Conservation (phyloP, 495 filamentous ascomycete species). For the Daldinia loculata region DNA sequence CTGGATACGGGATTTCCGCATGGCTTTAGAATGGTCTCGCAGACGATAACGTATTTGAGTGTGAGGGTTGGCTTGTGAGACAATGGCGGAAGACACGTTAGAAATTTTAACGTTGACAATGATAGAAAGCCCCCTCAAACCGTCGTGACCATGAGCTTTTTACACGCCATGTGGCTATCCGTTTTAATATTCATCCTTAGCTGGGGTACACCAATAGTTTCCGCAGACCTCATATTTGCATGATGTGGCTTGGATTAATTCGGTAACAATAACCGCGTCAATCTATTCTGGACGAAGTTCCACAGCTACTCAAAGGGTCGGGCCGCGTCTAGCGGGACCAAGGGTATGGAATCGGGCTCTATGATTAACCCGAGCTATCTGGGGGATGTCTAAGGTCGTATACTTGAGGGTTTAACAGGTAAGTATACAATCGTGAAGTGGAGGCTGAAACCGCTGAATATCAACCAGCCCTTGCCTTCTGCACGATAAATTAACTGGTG, state of each 20-base stretch:
- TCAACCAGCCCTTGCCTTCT: neutral
- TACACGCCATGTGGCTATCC: constrained; percentile 20
- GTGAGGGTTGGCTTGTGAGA: constrained; percentile 16
- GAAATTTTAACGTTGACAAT: neutral
- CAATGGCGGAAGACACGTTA: neutral
- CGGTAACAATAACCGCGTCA: neutral
- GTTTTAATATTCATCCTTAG: constrained; percentile 9
- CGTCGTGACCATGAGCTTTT: neutral
- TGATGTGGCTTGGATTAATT: constrained; percentile 4
- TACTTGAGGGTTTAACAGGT: neutral
- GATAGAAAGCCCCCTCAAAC: neutral
- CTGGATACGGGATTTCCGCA: neutral
- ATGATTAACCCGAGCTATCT: neutral
- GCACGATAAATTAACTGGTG: neutral
- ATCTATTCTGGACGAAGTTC: neutral
- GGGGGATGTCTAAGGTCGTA: neutral
- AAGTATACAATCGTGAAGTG: neutral
- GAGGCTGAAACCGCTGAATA: neutral
- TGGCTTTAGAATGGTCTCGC: neutral
- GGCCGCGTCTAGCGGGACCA: neutral
- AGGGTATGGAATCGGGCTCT: neutral
- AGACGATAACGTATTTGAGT: neutral
- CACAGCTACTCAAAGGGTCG: neutral
- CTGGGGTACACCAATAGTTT: neutral
- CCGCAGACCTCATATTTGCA: neutral